Evolutionary conservation across 2,329 filamentous ascomycete genomes (phyloP).

Genomic region (Fusarium vanettenii): DNA sequence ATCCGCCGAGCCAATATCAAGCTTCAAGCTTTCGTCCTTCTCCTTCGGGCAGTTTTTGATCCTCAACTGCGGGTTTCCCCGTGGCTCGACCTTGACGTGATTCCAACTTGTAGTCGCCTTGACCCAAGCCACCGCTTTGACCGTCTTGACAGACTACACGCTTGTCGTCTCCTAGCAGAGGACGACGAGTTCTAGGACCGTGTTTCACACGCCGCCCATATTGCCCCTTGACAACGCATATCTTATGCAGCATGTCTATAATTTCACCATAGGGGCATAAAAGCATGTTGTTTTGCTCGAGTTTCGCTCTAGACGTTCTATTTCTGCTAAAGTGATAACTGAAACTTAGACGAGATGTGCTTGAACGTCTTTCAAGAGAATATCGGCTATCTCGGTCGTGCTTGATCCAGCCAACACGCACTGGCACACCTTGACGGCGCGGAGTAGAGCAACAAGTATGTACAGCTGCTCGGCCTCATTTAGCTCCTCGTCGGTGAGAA

Average conservation of each 20-base stretch:
- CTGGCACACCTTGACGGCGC: not conserved
- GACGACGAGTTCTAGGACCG: too few species aligned
- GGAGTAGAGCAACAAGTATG: not conserved
- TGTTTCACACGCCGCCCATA: too few species aligned
- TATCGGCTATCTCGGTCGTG: not conserved
- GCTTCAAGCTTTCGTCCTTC: not conserved
- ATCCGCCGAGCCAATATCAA: not conserved
- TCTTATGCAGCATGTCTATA: too few species aligned
- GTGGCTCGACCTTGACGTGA: not conserved
- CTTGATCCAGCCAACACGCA: not conserved
- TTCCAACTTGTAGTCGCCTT: not conserved
- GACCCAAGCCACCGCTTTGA: too few species aligned
- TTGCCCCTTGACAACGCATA: too few species aligned
- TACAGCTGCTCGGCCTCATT: not conserved
- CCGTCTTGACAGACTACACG: too few species aligned
- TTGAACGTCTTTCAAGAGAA: not conserved
- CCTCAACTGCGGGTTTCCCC: not conserved
- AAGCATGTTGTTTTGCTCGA: too few species aligned
- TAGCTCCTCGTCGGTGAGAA: not conserved
- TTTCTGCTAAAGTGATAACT: too few species aligned
- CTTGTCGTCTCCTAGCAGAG: too few species aligned
- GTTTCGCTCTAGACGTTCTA: too few species aligned
- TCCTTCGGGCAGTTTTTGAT: not conserved
- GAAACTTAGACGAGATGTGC: not conserved
- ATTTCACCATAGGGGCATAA: too few species aligned